Evolutionary conservation across 2,329 filamentous ascomycete species (phyloP).

Genomic region (Monosporascus cannonballus): DNA sequence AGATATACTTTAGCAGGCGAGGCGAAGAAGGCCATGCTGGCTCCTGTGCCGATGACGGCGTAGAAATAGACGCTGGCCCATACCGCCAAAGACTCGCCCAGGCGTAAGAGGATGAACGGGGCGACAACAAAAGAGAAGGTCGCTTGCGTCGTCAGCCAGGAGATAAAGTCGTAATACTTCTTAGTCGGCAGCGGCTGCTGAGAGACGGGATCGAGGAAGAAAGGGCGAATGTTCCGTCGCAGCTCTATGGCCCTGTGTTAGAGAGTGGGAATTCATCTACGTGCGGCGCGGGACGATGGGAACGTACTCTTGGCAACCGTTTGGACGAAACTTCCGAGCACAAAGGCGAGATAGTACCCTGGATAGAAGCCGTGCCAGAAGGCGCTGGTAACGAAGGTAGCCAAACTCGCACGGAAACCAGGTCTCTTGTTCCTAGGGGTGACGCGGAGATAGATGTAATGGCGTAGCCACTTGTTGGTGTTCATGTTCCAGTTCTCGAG

Average conservation of each 20-base stretch:
- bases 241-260: constrained; percentile 55
- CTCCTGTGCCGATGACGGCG: constrained; percentile 59
- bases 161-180: constrained; percentile 77
- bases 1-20: constrained; percentile 66
- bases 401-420: constrained; percentile 88
- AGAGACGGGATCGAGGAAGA: constrained; percentile 79
- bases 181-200: constrained; percentile 65
- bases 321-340: constrained; percentile 86
- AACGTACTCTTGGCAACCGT: constrained; percentile 86
- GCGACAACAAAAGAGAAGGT: constrained; percentile 75
- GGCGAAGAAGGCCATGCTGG: constrained; percentile 68
- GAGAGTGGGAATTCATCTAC: not conserved
- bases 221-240: constrained; percentile 82
- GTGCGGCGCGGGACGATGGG: not conserved
- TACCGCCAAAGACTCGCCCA: constrained; percentile 63
- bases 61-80: constrained; percentile 93
- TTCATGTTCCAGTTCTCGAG: constrained; percentile 97
- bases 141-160: constrained; percentile 71
- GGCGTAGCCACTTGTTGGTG: constrained; percentile 92
- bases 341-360: constrained; percentile 88
- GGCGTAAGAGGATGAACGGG: constrained; percentile 78
- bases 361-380: constrained; percentile 99
- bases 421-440: constrained; percentile 95
- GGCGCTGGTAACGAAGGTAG: constrained; percentile 89
- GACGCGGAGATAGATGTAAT: constrained; percentile 92